phyloP scores from a whole-genome alignment of 306 rosid genomes.

The Prosopis cineraria region DNA sequence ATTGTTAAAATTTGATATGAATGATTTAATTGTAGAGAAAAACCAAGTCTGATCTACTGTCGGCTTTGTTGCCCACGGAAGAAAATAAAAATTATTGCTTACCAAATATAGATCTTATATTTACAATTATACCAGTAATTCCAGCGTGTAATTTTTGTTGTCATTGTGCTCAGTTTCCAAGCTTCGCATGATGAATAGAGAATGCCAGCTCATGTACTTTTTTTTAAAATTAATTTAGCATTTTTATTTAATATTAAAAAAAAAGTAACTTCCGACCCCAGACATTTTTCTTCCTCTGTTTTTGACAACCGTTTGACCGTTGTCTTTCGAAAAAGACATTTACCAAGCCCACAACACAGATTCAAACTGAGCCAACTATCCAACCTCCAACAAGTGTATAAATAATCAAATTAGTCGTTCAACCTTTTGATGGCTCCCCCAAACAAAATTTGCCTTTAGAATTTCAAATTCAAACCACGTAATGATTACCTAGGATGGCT shows the following conservation, averaged over 20 bases:
- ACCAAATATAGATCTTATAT: too few relatives aligned
- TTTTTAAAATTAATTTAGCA: background rate
- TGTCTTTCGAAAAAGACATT: background rate
- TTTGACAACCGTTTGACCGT: background rate
- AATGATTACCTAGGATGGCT: background rate
- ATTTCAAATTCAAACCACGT: background rate
- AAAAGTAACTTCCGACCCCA: too few relatives aligned
- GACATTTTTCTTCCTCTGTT: background rate
- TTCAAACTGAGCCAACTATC: background rate
- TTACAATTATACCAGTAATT: background rate
- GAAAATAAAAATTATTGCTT: too few relatives aligned
- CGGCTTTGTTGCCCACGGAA: too few relatives aligned
- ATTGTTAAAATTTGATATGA: too few relatives aligned
- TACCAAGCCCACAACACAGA: background rate
- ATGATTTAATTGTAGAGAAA: too few relatives aligned
- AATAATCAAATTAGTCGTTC: background rate
- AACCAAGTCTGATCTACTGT: too few relatives aligned
- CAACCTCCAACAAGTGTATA: background rate
- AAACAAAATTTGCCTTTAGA: background rate
- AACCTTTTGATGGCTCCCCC: background rate
- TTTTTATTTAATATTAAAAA: too few relatives aligned
- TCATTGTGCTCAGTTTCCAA: background rate
- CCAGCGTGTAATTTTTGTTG: background rate
- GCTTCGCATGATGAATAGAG: background rate
- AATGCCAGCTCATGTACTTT: background rate